Evolutionary conservation across 331 rosid genomes (phyloP).

Genomic region (Pyrus hybrid): DNA sequence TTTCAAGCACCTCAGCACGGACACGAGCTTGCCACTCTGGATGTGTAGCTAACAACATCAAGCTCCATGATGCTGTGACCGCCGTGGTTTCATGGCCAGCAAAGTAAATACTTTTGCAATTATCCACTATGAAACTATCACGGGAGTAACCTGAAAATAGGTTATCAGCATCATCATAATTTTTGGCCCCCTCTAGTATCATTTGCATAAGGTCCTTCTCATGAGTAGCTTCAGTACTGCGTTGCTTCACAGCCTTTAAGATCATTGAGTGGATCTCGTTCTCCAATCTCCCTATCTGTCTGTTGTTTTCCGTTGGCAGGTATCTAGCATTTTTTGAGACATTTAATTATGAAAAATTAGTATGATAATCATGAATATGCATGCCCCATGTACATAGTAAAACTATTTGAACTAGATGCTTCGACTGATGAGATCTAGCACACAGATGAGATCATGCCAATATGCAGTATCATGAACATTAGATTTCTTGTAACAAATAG

Average conservation of each 20-base stretch:
- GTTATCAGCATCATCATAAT: constrained; percentile 10
- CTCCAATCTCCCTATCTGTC: neutral
- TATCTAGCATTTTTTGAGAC: neutral
- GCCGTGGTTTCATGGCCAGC: constrained; percentile 43
- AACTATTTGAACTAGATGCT: neutral
- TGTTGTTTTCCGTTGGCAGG: neutral
- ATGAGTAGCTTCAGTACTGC: constrained; percentile 11
- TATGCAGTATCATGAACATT: neutral
- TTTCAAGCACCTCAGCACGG: constrained; percentile 21
- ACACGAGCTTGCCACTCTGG: constrained; percentile 38
- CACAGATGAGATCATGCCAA: neutral
- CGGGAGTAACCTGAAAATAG: constrained; percentile 11
- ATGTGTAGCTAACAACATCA: constrained; percentile 30
- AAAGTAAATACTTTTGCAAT: constrained; percentile 41
- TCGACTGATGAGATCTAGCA: neutral
- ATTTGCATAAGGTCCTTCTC: constrained; percentile 65
- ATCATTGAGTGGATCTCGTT: neutral
- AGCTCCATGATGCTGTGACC: constrained; percentile 18
- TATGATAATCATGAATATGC: neutral
- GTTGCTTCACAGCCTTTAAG: constrained; percentile 31
- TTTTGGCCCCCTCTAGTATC: constrained; percentile 56
- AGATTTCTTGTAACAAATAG: neutral
- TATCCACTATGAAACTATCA: constrained; percentile 55
- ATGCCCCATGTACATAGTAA: neutral
- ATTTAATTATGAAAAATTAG: neutral